Conservation (phyloP, 495 filamentous ascomycete species). For the Zalerion maritima region DNA sequence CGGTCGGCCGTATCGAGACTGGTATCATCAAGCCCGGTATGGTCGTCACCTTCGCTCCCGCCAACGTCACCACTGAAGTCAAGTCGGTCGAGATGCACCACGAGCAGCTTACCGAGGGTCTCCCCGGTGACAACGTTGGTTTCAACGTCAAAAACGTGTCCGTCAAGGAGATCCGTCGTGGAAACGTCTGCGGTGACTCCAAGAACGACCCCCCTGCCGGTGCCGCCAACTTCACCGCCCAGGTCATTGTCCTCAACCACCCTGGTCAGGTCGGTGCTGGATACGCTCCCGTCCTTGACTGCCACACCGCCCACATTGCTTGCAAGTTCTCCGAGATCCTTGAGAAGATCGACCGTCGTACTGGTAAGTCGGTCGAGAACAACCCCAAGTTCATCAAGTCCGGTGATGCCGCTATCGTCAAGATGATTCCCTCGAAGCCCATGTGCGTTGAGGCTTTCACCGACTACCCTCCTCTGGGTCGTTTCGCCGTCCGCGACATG, state of each 20-base stretch:
- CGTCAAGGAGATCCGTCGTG: constrained; percentile 99
- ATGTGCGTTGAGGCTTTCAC: constrained; percentile 99
- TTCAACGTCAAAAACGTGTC: constrained; percentile 99
- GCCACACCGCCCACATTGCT: constrained; percentile 99
- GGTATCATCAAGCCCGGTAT: constrained; percentile 95
- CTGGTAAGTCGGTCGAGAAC: constrained; percentile 89
- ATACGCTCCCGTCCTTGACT: constrained; percentile 96
- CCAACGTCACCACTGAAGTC: constrained; percentile 99
- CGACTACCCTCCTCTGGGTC: constrained; percentile 95
- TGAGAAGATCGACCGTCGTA: constrained; percentile 99
- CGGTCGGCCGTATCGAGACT: constrained; percentile 99
- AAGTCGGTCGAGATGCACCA: constrained; percentile 99
- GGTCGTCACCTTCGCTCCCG: constrained; percentile 91
- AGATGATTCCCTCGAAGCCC: constrained; percentile 99
- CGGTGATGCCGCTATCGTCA: constrained; percentile 98
- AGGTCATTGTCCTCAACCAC: constrained; percentile 99
- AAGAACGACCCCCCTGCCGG: constrained; percentile 96
- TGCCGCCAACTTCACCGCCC: constrained; percentile 89
- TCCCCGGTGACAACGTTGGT: constrained; percentile 98
- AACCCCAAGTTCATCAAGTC: constrained; percentile 99
- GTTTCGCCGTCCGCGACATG: constrained; percentile 95
- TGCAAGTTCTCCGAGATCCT: constrained; percentile 99
- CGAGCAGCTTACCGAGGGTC: constrained; percentile 94
- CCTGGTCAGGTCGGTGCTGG: constrained; percentile 97
- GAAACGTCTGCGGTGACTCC: constrained; percentile 98